phyloP scores from a whole-genome alignment of 176 grass and related monocot genomes.

The Musa troglodytarum region DNA sequence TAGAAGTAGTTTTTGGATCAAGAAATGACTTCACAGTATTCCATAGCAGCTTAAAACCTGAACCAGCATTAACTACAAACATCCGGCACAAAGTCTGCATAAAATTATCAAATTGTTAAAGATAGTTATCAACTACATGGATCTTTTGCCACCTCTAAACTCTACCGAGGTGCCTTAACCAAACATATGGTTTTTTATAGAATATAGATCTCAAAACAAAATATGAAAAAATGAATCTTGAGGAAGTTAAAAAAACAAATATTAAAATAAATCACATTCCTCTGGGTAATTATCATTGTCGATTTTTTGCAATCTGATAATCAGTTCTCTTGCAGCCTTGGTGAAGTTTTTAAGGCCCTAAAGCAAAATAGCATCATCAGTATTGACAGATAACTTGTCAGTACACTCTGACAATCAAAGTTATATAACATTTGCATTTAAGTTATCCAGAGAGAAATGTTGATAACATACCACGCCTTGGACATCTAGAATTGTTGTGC shows the following conservation, averaged over 20 bases:
- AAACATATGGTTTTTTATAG: no score
- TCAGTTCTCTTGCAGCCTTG: conserved; percentile 3
- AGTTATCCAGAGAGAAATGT: neutral
- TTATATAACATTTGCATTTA: neutral
- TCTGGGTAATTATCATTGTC: neutral
- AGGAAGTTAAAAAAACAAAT: neutral
- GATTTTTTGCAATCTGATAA: neutral
- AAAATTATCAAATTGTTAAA: neutral
- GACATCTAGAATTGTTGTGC: neutral
- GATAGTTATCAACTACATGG: neutral
- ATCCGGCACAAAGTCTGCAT: neutral
- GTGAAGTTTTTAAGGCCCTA: neutral
- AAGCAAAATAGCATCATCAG: neutral
- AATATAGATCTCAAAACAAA: neutral
- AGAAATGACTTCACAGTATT: neutral
- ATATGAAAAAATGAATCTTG: neutral
- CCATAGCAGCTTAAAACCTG: neutral
- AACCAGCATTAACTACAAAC: neutral
- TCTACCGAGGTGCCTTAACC: neutral
- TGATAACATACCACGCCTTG: neutral
- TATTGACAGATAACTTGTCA: neutral
- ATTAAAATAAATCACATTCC: neutral
- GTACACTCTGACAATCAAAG: neutral
- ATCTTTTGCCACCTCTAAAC: neutral
- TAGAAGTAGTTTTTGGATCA: conserved; percentile 1